Percentiles rank a stretch among this genome's conserved stretches.
phyloP scores from a whole-genome alignment of 805 yeast genomes.

The Yamadazyma endophytica region DNA sequence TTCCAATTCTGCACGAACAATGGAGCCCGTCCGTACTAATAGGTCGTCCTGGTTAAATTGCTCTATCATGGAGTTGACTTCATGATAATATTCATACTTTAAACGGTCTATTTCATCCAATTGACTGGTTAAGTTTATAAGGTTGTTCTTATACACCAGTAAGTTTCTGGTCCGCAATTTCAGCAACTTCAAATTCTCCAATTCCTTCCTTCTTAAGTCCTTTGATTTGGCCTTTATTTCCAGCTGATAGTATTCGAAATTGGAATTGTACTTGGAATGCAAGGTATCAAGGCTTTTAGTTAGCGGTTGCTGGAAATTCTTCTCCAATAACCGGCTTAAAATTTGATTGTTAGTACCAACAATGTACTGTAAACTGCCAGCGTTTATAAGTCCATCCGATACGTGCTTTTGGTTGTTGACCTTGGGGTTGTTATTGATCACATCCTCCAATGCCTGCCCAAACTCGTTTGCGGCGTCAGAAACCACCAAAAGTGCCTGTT shows the following conservation, averaged over 20 bases:
- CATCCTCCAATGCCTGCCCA: constrained; percentile 62
- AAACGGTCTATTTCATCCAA: constrained; percentile 75
- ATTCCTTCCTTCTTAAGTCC: constrained; percentile 56
- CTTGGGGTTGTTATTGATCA: constrained; percentile 22
- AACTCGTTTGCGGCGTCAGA: constrained; percentile 65
- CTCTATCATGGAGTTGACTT: constrained; percentile 58
- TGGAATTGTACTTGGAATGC: constrained; percentile 35
- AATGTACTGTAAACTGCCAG: constrained; percentile 74
- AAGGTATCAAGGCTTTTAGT: constrained; percentile 41
- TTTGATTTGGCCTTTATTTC: constrained; percentile 50
- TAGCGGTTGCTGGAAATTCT: constrained; percentile 55
- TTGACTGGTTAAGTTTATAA: constrained; percentile 64
- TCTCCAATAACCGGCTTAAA: constrained; percentile 52
- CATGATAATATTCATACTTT: constrained; percentile 70
- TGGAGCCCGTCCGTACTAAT: constrained; percentile 53
- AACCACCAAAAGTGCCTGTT: constrained; percentile 42
- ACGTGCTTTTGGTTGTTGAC: constrained; percentile 20
- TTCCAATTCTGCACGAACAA: constrained; percentile 77
- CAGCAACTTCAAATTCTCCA: constrained; percentile 54
- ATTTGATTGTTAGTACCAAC: constrained; percentile 76
- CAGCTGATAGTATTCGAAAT: constrained; percentile 51
- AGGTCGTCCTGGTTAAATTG: constrained; percentile 50
- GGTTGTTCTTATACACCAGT: constrained; percentile 60
- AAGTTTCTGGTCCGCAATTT: constrained; percentile 61
- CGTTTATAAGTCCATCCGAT: constrained; percentile 62